These are phyloP conservation scores for Butyriboletus loyo DNA, from an alignment of 768 basidiomycete species.

Conservation along the genomic window DNA sequence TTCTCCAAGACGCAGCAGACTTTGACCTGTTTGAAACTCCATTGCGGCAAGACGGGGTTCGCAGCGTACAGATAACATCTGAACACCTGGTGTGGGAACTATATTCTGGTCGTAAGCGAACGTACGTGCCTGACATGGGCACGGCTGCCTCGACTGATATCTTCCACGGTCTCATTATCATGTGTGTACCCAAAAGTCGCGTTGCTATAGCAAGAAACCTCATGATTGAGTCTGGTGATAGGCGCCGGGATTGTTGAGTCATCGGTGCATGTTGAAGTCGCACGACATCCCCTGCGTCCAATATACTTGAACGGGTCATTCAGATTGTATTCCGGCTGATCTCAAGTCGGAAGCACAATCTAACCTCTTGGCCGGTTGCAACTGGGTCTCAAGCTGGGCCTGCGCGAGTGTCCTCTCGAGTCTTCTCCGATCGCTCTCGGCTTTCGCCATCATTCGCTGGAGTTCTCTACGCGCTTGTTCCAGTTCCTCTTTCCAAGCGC, in stretches of 20 bases:
- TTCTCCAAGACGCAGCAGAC: conserved; percentile 92
- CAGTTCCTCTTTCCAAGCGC: too few relatives aligned
- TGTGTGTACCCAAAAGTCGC: conserved; percentile 80
- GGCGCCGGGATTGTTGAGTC: conserved; percentile 80
- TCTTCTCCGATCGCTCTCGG: too few relatives aligned
- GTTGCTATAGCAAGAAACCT: conserved; percentile 95
- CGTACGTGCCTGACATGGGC: conserved; percentile 72
- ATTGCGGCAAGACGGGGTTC: conserved; percentile 87
- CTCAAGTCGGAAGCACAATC: conserved; percentile 83
- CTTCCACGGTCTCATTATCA: conserved; percentile 93
- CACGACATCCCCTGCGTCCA: conserved; percentile 69
- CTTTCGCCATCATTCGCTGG: too few relatives aligned
- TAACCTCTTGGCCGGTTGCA: too few relatives aligned
- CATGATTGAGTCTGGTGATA: conserved; percentile 81
- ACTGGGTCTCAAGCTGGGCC: too few relatives aligned
- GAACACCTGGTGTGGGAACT: conserved; percentile 72
- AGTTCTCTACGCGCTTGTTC: too few relatives aligned
- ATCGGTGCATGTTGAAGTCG: conserved; percentile 83
- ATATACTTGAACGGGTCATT: conserved; percentile 68
- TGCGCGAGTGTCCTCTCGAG: too few relatives aligned
- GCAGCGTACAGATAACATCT: conserved; percentile 91
- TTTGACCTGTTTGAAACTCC: conserved; percentile 99
- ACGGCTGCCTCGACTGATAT: conserved; percentile 64
- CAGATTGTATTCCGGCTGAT: conserved; percentile 61
- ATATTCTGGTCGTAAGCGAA: conserved; percentile 85